phyloP scores from a whole-genome alignment of 805 yeast genomes.

The Ogataea minuta region DNA sequence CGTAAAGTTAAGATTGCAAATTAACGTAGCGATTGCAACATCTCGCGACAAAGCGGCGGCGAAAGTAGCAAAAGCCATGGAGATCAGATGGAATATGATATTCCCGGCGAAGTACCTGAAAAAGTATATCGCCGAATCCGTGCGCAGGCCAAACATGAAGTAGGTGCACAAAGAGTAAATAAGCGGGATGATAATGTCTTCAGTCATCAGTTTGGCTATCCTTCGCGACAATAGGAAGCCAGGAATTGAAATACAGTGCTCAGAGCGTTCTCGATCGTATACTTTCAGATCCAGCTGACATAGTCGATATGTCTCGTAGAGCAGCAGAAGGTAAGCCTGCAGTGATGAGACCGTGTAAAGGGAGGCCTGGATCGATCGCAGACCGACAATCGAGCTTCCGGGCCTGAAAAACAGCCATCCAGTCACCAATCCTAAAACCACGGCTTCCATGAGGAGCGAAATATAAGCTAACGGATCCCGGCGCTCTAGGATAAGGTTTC shows the following conservation, averaged over 20 bases:
- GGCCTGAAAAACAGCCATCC: constrained; percentile 82
- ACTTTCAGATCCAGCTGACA: constrained; percentile 53
- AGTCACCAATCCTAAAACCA: constrained; percentile 54
- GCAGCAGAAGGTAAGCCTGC: constrained; percentile 52
- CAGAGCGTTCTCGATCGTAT: constrained; percentile 67
- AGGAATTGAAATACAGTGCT: constrained; percentile 59
- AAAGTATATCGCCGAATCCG: constrained; percentile 45
- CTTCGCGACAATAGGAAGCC: constrained; percentile 71
- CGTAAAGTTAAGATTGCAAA: constrained; percentile 65
- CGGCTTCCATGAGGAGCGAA: constrained; percentile 40
- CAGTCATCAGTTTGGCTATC: constrained; percentile 61
- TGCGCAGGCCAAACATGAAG: constrained; percentile 73
- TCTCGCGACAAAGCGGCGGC: constrained; percentile 58
- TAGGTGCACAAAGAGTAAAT: constrained; percentile 61
- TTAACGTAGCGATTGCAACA: constrained; percentile 57
- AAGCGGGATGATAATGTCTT: constrained; percentile 64
- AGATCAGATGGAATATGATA: constrained; percentile 53
- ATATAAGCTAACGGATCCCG: constrained; percentile 53
- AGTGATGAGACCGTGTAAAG: constrained; percentile 52
- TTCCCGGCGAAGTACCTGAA: constrained; percentile 61
- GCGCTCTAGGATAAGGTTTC: constrained; percentile 45
- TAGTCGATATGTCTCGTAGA: constrained; percentile 59
- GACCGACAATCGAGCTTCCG: constrained; percentile 56
- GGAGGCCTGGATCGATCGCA: constrained; percentile 55
- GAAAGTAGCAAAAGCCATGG: constrained; percentile 53